These are phyloP conservation scores for Chlorella sp. DNA, from an alignment of 139 green algal genomes.

Conservation along the genomic window DNA sequence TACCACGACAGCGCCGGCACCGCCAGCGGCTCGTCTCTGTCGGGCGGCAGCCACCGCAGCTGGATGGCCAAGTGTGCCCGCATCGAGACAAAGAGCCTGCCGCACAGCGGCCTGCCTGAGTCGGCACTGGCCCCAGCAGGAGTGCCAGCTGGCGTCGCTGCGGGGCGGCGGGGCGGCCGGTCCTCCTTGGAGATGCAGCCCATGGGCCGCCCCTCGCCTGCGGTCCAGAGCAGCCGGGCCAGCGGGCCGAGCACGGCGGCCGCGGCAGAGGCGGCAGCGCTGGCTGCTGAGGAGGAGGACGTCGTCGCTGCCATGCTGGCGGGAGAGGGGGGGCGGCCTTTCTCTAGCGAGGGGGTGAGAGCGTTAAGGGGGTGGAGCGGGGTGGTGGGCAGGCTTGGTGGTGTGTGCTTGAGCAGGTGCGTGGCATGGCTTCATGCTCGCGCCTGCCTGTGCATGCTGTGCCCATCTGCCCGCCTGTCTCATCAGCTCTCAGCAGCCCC, in stretches of 20 bases:
- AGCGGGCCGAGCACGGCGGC: too few species aligned
- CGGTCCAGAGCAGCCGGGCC: neutral
- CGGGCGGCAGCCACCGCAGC: slow-evolving; percentile 5
- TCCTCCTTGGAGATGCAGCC: neutral
- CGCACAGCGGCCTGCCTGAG: neutral
- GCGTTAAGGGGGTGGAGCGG: neutral
- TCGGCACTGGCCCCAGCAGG: neutral
- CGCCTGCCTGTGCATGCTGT: too few species aligned
- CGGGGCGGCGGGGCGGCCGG: neutral
- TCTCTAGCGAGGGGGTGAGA: neutral
- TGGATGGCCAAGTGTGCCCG: slow-evolving; percentile 24
- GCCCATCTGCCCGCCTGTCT: too few species aligned
- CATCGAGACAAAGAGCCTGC: slow-evolving; percentile 21
- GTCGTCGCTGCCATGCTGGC: neutral
- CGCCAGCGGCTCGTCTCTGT: neutral
- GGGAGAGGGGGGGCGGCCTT: neutral
- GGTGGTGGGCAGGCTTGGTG: neutral
- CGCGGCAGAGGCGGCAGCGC: neutral
- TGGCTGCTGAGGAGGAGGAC: neutral
- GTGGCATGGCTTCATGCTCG: too few species aligned
- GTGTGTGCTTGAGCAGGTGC: neutral
- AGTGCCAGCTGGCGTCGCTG: neutral
- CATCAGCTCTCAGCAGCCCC: too few species aligned
- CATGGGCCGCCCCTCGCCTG: neutral
- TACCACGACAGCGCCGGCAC: slow-evolving; percentile 13